Evolutionary conservation across 495 filamentous ascomycete genomes (phyloP), one percentile per base, ranked within the genome.

Genomic region (Penicillium odoratum): DNA sequence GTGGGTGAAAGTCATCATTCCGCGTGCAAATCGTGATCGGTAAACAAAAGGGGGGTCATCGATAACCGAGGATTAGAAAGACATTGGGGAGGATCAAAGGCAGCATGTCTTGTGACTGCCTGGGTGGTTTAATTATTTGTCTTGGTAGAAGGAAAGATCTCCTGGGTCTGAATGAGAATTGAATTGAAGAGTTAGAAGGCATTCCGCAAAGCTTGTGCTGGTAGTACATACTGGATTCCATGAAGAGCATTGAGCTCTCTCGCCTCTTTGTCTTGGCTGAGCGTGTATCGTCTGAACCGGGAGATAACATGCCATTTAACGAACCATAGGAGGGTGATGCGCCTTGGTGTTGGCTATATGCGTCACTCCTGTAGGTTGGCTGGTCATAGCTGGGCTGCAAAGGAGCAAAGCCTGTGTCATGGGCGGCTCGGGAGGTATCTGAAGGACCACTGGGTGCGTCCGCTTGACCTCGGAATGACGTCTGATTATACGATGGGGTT

Each of bases 401-500:
- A 0, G 85, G 81, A 15, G 85, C 79, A 66, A 88, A 87, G 6
- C 85, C 85, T 13, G 81, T 85, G 36, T 87, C 82, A 40, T 78
- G 58, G 13, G 61, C 67, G 54, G 40, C 56, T 48, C 62, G 75
- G 56, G 64, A 55, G 56, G 68, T 62, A 11, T 71, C 65, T 13
- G 52, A 44, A 11, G 51, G 42, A 4, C 38, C 38, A n/a, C 15
- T 40, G 38, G 38, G 11, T n/a, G 15, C 38, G 38, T 63, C 62
- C 40, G 71, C 58, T 26, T 56, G 54, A 16, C 55, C 55, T 53
- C 69, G 58, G 62, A 88, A 89, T 1, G 79, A 75, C n/a, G 81
- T 79, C 58, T 88, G 85, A 49, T 81, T 79, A 63, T 86, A 85
- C 13, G 78, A 79, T 21, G 86, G 85, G 0, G 86, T 89, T 13